Evolutionary conservation across 208 protist genomes (phyloP).

Genomic region (Porcisia hertigi): DNA sequence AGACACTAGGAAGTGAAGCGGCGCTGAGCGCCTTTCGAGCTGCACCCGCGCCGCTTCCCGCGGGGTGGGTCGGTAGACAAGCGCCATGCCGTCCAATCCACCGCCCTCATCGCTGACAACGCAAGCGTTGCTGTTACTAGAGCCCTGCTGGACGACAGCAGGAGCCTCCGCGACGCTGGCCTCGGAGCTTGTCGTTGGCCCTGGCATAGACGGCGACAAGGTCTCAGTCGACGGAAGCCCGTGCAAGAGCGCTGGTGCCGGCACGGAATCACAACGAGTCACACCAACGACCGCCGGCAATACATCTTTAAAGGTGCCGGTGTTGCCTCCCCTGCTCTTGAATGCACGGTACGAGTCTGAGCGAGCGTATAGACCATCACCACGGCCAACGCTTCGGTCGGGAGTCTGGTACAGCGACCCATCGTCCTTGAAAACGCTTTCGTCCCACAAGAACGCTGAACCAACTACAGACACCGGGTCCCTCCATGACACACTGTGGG

Average conservation of each 20-base stretch:
- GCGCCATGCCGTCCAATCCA: background rate
- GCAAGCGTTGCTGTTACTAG: background rate
- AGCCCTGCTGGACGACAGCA: background rate
- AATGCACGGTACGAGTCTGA: background rate
- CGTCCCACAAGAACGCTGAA: background rate
- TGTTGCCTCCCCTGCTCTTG: background rate
- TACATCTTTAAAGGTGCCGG: slow-evolving; percentile 3
- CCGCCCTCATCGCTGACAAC: background rate
- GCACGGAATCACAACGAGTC: slow-evolving; percentile 6
- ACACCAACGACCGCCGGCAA: slow-evolving; percentile 12
- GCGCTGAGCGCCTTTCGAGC: background rate
- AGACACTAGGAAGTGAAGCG: background rate
- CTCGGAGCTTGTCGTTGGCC: background rate
- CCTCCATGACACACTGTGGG: background rate
- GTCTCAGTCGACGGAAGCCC: slow-evolving; percentile 1
- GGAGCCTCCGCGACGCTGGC: background rate
- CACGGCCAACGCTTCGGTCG: background rate
- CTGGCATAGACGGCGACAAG: background rate
- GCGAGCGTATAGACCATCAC: background rate
- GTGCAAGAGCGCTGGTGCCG: slow-evolving; percentile 10
- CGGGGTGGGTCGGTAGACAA: slow-evolving; percentile 6
- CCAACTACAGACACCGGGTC: no score
- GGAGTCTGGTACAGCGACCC: background rate
- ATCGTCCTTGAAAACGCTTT: background rate
- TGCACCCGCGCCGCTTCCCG: slow-evolving; percentile 8